A percentile compares a stretch with the other conserved stretches of the same genome.
Evolutionary conservation across 2,329 filamentous ascomycete species (phyloP).

Genomic region (Arthrobotrys pseudoclavata): DNA sequence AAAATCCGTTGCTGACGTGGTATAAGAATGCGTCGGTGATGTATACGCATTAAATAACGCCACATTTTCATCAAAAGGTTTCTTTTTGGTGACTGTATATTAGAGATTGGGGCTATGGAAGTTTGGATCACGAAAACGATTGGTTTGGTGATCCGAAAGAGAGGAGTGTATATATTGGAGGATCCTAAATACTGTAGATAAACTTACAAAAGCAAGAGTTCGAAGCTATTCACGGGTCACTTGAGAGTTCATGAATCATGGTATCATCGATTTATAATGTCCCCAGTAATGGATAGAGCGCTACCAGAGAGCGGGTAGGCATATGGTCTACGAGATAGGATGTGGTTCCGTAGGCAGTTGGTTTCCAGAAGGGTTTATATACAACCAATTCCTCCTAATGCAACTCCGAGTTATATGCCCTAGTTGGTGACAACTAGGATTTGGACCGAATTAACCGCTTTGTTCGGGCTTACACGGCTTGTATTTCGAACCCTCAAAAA

Average conservation of each 20-base stretch:
- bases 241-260: not conserved
- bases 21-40: constrained; percentile 96
- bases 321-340: too few relatives aligned
- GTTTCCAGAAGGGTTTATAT: too few relatives aligned
- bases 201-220: constrained; percentile 6
- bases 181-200: constrained; percentile 18
- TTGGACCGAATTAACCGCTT: too few relatives aligned
- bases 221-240: not conserved
- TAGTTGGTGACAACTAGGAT: too few relatives aligned
- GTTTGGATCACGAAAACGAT: not conserved
- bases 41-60: constrained; percentile 77
- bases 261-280: too few relatives aligned
- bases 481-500: too few relatives aligned
- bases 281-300: too few relatives aligned
- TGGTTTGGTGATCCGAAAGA: not conserved
- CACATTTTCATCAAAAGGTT: not conserved
- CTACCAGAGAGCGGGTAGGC: too few relatives aligned
- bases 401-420: too few relatives aligned
- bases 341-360: too few relatives aligned
- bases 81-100: constrained; percentile 4
- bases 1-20: constrained; percentile 92
- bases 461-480: too few relatives aligned
- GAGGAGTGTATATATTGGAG: constrained; percentile 20
- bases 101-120: constrained; percentile 4
- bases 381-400: too few relatives aligned